Conservation (phyloP, 2,329 filamentous ascomycete genomes). For the Hymenoscyphus occultus region DNA sequence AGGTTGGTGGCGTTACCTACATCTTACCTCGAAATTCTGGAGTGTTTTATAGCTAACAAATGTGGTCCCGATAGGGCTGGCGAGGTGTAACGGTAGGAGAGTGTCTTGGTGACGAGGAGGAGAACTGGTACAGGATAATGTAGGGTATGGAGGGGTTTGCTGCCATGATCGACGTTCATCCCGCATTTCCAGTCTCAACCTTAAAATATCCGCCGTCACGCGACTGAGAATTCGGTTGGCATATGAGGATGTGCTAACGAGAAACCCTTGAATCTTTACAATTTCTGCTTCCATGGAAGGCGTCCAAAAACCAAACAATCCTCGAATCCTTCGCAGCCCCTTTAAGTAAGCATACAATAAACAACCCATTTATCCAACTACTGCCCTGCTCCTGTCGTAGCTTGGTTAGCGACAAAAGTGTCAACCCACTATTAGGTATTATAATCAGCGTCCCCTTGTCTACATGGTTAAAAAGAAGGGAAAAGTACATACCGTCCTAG, state of each 20-base stretch:
- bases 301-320: not conserved
- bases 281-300: not conserved
- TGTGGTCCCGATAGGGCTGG: slow-evolving; percentile 29
- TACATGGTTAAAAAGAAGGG: too few relatives aligned
- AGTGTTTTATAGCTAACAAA: not conserved
- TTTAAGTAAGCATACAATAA: not conserved
- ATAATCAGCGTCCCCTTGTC: too few relatives aligned
- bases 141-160: slow-evolving; percentile 6
- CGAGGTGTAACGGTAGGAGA: slow-evolving; percentile 44
- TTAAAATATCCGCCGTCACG: not conserved
- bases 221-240: not conserved
- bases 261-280: not conserved
- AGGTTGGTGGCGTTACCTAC: slow-evolving; percentile 12
- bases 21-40: not conserved
- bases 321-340: not conserved
- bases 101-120: slow-evolving; percentile 42
- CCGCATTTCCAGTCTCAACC: not conserved
- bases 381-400: too few relatives aligned
- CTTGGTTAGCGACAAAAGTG: too few relatives aligned
- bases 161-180: not conserved
- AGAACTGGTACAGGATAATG: slow-evolving; percentile 41
- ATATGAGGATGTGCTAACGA: not conserved
- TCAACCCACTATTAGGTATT: too few relatives aligned
- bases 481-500: too few relatives aligned
- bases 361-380: too few relatives aligned